Base-by-base conservation (phyloP, 192 early-diverging fungal genomes). In the Ambispora gerdemannii region DNA sequence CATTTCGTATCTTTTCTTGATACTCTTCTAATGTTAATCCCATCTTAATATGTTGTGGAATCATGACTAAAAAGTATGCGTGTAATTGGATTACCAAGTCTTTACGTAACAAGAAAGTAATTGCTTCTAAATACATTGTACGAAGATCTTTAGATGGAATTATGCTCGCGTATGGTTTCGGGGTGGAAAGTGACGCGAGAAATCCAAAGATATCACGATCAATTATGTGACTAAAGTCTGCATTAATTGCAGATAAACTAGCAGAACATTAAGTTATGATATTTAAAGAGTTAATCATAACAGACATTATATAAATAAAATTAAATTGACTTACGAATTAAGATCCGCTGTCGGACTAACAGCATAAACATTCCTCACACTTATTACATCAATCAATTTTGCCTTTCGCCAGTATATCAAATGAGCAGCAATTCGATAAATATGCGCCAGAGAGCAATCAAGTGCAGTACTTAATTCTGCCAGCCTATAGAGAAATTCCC, bases 361-460 rank as follows among this genome's bases (percentile, higher is more conserved):
- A 1, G 92, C 88, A 75, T 98, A 98, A 3, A 91, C 84, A 69
- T 93, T 91, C 27, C 83, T 74, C 25, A 84, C 78, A 67, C 81
- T 82, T 50, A 97, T 89, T 6, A 89, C 86, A 77, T 95, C 86
- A 50, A 98, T 92, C 32, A 98, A 80, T 73, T 92, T 92, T 11
- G 94, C 95, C 67, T 94, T 91, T 63, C 84, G 78, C 96, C 96
- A 98, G 75, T 91, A 95, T 30, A 95, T 91, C 32, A 98, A 77
- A 76, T 98, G 96, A 0, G 94, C 89, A 4, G 90, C 94, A 24
- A 95, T 70, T 17, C 92, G 83, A 75, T 93, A 97, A 1, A 98
- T 85, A 71, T 96, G 96, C 0, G 94, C 90, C 55, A 95, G 82
- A n/a, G 96, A 95, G 76, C 95, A 97, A 76, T 94, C 93, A 25